Conservation (phyloP, 2,329 filamentous ascomycete genomes). For the Fusarium protoensiforme region DNA sequence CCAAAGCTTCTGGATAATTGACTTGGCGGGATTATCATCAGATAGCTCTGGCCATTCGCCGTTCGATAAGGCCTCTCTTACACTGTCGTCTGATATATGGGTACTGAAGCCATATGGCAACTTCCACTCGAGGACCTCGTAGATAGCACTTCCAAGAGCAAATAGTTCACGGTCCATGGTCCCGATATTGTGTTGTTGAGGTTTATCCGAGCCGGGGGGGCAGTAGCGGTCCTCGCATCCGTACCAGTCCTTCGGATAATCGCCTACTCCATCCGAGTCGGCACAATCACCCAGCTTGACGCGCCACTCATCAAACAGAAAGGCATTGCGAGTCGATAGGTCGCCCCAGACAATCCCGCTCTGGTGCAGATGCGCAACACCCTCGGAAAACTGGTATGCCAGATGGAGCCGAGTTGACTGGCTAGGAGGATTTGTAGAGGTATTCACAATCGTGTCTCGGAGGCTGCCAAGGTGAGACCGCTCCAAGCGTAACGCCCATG, state of each 20-base stretch:
- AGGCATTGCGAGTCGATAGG: constrained; percentile 8
- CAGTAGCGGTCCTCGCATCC: background rate
- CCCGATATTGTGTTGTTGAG: background rate
- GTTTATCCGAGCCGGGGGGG: background rate
- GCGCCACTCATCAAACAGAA: constrained; percentile 6
- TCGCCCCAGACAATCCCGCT: constrained; percentile 1
- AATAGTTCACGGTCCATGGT: background rate
- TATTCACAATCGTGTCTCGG: background rate
- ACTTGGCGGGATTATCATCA: background rate
- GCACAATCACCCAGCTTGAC: constrained; percentile 8
- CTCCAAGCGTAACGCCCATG: background rate
- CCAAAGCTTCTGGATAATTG: background rate
- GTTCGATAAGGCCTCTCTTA: background rate
- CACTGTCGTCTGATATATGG: background rate
- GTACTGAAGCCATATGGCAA: background rate
- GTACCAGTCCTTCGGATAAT: background rate
- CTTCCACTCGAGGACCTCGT: background rate
- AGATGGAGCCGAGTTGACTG: background rate
- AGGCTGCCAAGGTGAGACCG: background rate
- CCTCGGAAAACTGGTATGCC: constrained; percentile 1
- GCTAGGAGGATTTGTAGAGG: background rate
- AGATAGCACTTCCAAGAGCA: background rate
- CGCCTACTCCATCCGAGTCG: background rate
- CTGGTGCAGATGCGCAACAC: background rate
- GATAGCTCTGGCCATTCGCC: background rate